Evolutionary conservation across 495 filamentous ascomycete genomes (phyloP).

Genomic region (Penicillium turbatum): DNA sequence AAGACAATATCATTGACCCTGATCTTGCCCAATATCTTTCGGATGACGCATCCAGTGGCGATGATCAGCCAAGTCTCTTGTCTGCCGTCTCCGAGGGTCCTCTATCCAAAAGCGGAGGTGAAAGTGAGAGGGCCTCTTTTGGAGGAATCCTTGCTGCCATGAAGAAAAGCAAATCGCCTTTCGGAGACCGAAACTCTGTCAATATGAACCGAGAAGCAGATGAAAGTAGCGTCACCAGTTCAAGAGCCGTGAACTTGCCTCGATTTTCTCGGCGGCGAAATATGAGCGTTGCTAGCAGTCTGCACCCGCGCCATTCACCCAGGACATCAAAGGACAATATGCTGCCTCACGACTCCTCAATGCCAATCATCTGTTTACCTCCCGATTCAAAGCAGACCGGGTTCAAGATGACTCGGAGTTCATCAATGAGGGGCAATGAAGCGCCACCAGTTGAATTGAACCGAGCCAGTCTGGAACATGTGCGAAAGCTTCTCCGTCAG

Average conservation of each 20-base stretch:
- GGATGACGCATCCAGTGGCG: slow-evolving; percentile 86
- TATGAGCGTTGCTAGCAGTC: slow-evolving; percentile 67
- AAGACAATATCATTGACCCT: slow-evolving; percentile 96
- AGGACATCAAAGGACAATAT: slow-evolving; percentile 46
- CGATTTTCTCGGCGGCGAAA: slow-evolving; percentile 64
- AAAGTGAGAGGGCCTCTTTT: slow-evolving; percentile 51
- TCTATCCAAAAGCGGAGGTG: slow-evolving; percentile 46
- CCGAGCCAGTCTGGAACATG: slow-evolving; percentile 80
- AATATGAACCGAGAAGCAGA: slow-evolving; percentile 62
- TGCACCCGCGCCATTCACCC: slow-evolving; percentile 66
- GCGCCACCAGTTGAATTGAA: slow-evolving; percentile 78
- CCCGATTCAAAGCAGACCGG: slow-evolving; percentile 28
- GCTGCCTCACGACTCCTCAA: slow-evolving; percentile 30
- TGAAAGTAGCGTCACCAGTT: slow-evolving; percentile 55
- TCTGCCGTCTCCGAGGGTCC: slow-evolving; percentile 58
- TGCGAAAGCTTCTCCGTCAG: slow-evolving; percentile 77
- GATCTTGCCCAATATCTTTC: slow-evolving; percentile 94
- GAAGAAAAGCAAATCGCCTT: slow-evolving; percentile 67
- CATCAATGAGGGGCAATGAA: slow-evolving; percentile 74
- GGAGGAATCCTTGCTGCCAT: slow-evolving; percentile 57
- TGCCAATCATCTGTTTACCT: slow-evolving; percentile 17
- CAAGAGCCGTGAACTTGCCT: slow-evolving; percentile 49
- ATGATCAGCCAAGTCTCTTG: slow-evolving; percentile 85
- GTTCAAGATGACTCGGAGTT: slow-evolving; percentile 69
- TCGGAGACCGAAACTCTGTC: slow-evolving; percentile 64